Percentiles rank a stretch among this genome's conserved stretches.
These are phyloP conservation scores for Mimosa bimucronata DNA, from an alignment of 306 rosid species.

Conservation along the genomic window DNA sequence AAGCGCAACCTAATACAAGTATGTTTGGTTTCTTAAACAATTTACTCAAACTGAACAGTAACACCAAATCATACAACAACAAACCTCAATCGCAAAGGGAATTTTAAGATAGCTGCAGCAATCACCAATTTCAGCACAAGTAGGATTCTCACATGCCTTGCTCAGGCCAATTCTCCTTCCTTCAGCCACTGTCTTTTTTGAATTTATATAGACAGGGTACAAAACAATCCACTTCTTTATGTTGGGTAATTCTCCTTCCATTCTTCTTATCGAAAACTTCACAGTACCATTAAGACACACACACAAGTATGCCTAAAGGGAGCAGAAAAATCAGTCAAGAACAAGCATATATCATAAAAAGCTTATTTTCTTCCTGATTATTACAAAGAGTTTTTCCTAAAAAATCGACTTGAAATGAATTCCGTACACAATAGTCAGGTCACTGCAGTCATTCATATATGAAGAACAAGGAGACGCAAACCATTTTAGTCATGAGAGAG, in stretches of 20 bases:
- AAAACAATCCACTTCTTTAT: slow-evolving; percentile 79
- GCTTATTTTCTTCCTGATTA: neutral
- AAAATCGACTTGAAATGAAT: neutral
- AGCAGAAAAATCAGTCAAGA: neutral
- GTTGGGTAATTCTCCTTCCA: slow-evolving; percentile 64
- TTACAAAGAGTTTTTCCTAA: neutral
- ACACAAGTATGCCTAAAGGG: neutral
- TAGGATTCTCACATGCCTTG: slow-evolving; percentile 84
- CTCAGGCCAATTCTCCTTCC: slow-evolving; percentile 74
- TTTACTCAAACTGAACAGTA: neutral
- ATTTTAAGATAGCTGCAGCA: slow-evolving; percentile 78
- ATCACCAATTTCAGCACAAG: slow-evolving; percentile 83
- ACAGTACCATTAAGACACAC: neutral
- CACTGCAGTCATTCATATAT: neutral
- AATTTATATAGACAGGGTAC: slow-evolving; percentile 85
- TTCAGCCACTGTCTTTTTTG: slow-evolving; percentile 84
- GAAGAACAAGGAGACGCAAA: too few relatives aligned
- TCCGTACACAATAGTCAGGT: neutral
- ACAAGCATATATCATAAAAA: neutral
- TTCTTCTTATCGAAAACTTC: slow-evolving; percentile 33
- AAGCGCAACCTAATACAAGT: neutral
- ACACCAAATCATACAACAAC: neutral
- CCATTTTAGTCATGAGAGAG: neutral
- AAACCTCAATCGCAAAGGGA: slow-evolving; percentile 81
- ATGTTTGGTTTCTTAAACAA: too few relatives aligned